These are phyloP conservation scores for Hexamita inflata DNA, from an alignment of 208 protist species.

Conservation along the genomic window DNA sequence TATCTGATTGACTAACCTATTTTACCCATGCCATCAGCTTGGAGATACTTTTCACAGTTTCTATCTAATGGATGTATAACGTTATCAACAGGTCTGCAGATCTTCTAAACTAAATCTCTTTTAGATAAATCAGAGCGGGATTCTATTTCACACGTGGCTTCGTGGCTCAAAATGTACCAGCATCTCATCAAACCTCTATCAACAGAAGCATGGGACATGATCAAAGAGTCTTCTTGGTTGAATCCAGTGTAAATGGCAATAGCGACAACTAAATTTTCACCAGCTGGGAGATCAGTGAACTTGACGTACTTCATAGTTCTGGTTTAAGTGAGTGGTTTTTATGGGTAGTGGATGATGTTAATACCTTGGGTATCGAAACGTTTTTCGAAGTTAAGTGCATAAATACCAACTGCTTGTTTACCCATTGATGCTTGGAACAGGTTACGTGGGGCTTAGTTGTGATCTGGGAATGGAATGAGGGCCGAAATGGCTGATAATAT, in stretches of 20 bases:
- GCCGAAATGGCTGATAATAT: constrained; percentile 68
- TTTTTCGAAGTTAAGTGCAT: constrained; percentile 56
- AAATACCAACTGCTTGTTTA: constrained; percentile 90
- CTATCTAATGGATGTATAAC: background rate
- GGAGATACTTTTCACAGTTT: background rate
- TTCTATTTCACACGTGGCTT: background rate
- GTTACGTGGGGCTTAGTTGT: constrained; percentile 99
- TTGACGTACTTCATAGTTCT: constrained; percentile 72
- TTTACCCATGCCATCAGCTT: constrained; percentile 5
- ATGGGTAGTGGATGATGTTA: constrained; percentile 85
- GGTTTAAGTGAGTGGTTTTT: constrained; percentile 60
- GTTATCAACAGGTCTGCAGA: background rate
- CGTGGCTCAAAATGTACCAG: background rate
- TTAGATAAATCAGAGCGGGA: background rate
- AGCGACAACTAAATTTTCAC: constrained; percentile 95
- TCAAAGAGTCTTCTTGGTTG: constrained; percentile 98
- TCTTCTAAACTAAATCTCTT: background rate
- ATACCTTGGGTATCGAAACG: constrained; percentile 78
- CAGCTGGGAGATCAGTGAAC: constrained; percentile 84
- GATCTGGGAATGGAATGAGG: constrained; percentile 97
- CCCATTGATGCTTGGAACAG: constrained; percentile 98
- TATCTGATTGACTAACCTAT: background rate
- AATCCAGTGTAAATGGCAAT: constrained; percentile 98
- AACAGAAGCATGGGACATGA: constrained; percentile 87
- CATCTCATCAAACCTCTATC: constrained; percentile 66